Evolutionary conservation across 108 stramenopile genomes (phyloP).

Genomic region (Epithemia pelagica): DNA sequence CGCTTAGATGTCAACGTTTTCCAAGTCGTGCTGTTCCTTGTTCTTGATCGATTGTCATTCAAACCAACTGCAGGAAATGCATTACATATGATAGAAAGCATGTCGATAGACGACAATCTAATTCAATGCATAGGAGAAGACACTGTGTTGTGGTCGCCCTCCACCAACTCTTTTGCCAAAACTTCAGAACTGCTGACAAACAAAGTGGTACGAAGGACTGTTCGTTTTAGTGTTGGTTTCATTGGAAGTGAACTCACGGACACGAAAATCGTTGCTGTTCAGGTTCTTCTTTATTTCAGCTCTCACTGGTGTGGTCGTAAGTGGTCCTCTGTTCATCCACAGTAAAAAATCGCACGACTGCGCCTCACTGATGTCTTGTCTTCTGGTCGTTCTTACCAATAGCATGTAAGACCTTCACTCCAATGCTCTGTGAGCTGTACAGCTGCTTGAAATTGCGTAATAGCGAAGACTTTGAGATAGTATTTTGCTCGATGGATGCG

Average conservation of each 20-base stretch:
- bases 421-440: conserved; percentile 48
- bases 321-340: neutral
- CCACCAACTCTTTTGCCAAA: neutral
- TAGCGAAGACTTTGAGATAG: conserved; percentile 50
- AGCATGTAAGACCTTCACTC: conserved; percentile 62
- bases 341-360: neutral
- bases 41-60: too few species aligned
- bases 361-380: neutral
- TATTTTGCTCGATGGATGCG: conserved; percentile 63
- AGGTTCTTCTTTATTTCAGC: conserved; percentile 45
- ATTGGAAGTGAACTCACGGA: neutral
- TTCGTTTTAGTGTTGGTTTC: neutral
- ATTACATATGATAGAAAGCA: neutral
- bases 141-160: conserved; percentile 7
- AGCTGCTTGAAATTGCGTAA: conserved; percentile 26
- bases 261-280: too few species aligned
- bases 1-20: too few species aligned
- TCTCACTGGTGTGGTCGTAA: conserved; percentile 62
- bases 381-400: conserved; percentile 3
- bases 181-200: conserved; percentile 17
- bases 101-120: neutral
- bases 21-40: too few species aligned
- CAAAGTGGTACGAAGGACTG: conserved; percentile 24
- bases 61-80: neutral
- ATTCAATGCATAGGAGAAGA: conserved; percentile 3